Base-by-base conservation (phyloP, 345 rosid species). In the Chamaenerion angustifolium region DNA sequence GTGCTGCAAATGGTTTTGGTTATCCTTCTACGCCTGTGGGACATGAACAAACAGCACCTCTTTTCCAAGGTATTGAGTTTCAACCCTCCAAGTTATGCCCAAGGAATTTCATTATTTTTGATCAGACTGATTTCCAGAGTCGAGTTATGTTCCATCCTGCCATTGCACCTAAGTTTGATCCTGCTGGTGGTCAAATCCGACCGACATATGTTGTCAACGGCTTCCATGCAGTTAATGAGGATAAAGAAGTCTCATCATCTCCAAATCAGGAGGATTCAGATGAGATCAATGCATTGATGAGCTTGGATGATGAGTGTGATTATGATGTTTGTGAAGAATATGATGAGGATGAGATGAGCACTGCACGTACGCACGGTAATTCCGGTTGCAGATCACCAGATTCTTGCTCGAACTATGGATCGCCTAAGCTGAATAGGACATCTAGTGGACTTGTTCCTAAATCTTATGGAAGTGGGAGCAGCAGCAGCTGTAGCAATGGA, bases 101-200 rank as follows among this genome's bases (percentile, higher is more conserved):
- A 1, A 68, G 61, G 72, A 79, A 79, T 44, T 73, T 71, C 57
- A 68, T 83, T 48, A 60, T 88, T 47, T 74, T 88, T 12, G 85
- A 88, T 60, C 96, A 81, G 65, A 79, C 77, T 42, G 74, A 73
- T 52, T 69, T 68, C 47, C 73, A 68, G 43, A 81, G 85, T 56
- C 88, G 80, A 64, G 72, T 83, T 50, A 77, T 88, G 85, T 83
- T 73, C 69, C 76, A 88, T 64, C 94, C 94, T 49, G 73, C 74
- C 27, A 63, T 76, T 63, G 76, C 79, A 8, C 84, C 74, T 63
- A 88, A 68, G 49, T 70, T 81, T 21, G 48, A 51, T 27, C 72
- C 63, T 54, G 68, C 77, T 40, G 69, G 68, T n/a, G 59, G 77
- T 49, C 63, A 75, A 40, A 55, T 58, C n/a, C 64, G 55, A 56